Evolutionary conservation across 345 rosid genomes (phyloP).

Genomic region (Rhizophora mangle): DNA sequence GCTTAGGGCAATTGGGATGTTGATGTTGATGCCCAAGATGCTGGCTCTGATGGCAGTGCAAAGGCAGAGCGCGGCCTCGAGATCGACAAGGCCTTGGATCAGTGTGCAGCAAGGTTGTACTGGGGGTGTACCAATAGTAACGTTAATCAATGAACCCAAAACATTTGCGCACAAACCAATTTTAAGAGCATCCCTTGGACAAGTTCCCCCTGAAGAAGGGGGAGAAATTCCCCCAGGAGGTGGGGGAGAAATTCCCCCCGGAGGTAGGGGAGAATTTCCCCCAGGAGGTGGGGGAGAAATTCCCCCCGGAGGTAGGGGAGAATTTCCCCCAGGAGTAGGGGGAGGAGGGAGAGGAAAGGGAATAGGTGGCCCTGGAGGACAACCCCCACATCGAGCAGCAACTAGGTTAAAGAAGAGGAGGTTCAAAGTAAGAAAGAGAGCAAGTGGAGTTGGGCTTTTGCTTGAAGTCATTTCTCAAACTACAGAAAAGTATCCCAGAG

Average conservation of each 20-base stretch:
- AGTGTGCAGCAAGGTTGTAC: constrained; percentile 49
- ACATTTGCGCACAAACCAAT: constrained; percentile 47
- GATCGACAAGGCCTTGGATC: constrained; percentile 44
- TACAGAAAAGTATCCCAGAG: background rate
- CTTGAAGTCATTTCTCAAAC: constrained; percentile 38
- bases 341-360: too few relatives aligned
- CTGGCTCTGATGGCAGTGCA: constrained; percentile 54
- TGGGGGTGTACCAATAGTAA: constrained; percentile 48
- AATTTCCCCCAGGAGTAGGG: background rate
- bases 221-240: too few relatives aligned
- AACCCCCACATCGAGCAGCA: constrained; percentile 38
- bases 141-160: constrained; percentile 40
- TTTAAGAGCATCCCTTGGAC: constrained; percentile 52
- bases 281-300: too few relatives aligned
- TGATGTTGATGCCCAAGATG: constrained; percentile 49
- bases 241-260: too few relatives aligned
- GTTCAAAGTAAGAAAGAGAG: constrained; percentile 49
- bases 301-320: background rate
- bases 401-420: constrained; percentile 45
- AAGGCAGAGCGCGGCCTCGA: constrained; percentile 58
- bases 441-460: constrained; percentile 37
- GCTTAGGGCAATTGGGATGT: constrained; percentile 45
- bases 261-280: too few relatives aligned
- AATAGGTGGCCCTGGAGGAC: constrained; percentile 36
- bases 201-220: constrained; percentile 8